Evolutionary conservation across 768 basidiomycete genomes (phyloP), one percentile per base, ranked within the genome.

Genomic region (Leucogyrophana mollusca): DNA sequence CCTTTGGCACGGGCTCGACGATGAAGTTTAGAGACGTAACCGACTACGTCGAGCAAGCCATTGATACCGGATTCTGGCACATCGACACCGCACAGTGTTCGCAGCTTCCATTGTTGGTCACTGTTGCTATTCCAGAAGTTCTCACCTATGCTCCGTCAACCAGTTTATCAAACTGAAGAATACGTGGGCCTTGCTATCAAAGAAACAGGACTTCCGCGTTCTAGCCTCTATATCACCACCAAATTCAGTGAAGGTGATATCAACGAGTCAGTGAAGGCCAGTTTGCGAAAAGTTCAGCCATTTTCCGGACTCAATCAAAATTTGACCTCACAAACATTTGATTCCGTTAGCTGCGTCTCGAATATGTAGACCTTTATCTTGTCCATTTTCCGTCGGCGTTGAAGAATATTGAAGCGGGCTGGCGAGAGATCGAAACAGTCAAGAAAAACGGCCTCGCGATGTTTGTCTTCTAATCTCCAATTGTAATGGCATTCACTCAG

Each of bases 291-390:
- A 58, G 84, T 82, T 32, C 48, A 13, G 13, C 39, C 16, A 21
- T 25, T 21, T 30, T 23, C 27, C 3, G 20, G 13, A 11, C 38
- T 11, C 32, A 14, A 14, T 30, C 23, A 17, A 34, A n/a, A n/a
- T n/a, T 14, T 10, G 17, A 9, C 34, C 20, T n/a, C 23, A 24
- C 27, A 45, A 46, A 14, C 16, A 9, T 40, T 6, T 7, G n/a
- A 16, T 13, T 17, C 45, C 9, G 14, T 25, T 18, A 89, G 85
- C 76, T 90, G 9, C 79, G 77, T 0, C 52, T 87, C 10, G 66
- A 73, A 41, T 73, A 78, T 27, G 68, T 90, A 4, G 85, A 90
- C 56, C 62, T 90, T 9, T 90, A 89, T 64, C 77, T 90, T 34
- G 78, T 89, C 30, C 87, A 90, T 53, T 34, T 34, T 3, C 83